Conservation (phyloP, 2,329 filamentous ascomycete species). For the Calonectria montana region DNA sequence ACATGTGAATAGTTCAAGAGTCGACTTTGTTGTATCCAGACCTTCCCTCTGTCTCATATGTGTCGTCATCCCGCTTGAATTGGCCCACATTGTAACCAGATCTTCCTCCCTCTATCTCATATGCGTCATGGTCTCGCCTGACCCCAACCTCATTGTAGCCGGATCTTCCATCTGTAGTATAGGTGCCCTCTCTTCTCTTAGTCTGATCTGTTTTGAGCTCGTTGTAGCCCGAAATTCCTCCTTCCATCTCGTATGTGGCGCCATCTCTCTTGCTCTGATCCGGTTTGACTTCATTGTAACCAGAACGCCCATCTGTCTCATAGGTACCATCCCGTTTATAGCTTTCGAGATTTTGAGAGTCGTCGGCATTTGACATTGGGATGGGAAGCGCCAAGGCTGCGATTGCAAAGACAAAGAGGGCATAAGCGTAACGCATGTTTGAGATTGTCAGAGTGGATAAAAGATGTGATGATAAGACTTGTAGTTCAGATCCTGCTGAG, state of each 20-base stretch:
- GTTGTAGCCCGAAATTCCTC: neutral
- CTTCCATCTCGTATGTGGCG: neutral
- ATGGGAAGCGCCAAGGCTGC: neutral
- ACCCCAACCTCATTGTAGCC: neutral
- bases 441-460: neutral
- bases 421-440: neutral
- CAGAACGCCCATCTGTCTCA: neutral
- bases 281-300: neutral
- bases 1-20: neutral
- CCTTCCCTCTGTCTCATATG: neutral
- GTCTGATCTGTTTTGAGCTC: neutral
- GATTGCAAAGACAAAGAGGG: neutral
- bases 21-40: neutral
- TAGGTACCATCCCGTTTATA: neutral
- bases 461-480: neutral
- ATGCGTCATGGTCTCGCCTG: neutral
- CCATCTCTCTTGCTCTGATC: neutral
- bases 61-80: neutral
- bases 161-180: neutral
- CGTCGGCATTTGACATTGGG: neutral
- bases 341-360: neutral
- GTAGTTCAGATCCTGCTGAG: neutral
- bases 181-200: neutral
- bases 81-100: neutral
- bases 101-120: neutral